Evolutionary conservation across 306 rosid genomes (phyloP).

Genomic region (Medicago ruthenica): DNA sequence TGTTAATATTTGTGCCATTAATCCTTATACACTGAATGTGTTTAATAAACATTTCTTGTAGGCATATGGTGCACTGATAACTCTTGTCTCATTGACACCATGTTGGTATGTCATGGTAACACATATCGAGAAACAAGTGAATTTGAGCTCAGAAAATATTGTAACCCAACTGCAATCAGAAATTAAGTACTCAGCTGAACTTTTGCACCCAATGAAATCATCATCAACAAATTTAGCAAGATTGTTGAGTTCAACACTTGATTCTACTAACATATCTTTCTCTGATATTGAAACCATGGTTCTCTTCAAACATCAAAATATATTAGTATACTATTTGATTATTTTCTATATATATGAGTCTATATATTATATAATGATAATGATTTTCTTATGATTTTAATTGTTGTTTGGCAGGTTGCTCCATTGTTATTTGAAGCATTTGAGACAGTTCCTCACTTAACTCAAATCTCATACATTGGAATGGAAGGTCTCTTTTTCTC

Average conservation of each 20-base stretch:
- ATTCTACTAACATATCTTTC: conserved; percentile 32
- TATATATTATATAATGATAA: neutral
- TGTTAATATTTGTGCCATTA: neutral
- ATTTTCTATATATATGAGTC: neutral
- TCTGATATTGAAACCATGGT: conserved; percentile 44
- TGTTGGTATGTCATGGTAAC: conserved; percentile 45
- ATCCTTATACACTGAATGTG: neutral
- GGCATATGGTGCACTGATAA: conserved; percentile 39
- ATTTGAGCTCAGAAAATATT: conserved; percentile 29
- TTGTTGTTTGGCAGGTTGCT: conserved; percentile 49
- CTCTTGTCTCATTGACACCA: conserved; percentile 29
- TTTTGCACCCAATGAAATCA: conserved; percentile 39
- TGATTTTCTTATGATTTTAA: neutral
- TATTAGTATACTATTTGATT: conserved; percentile 1
- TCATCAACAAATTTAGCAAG: conserved; percentile 43
- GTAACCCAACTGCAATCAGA: conserved; percentile 43
- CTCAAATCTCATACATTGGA: conserved; percentile 59
- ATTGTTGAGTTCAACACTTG: conserved; percentile 37
- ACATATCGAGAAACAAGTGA: conserved; percentile 22
- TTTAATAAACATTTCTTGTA: conserved; percentile 33
- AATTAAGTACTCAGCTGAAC: conserved; percentile 32
- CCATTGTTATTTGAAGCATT: conserved; percentile 58
- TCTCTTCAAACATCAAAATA: conserved; percentile 16
- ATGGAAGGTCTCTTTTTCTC: conserved; percentile 58
- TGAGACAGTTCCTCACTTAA: conserved; percentile 51